Base-by-base conservation (phyloP, 495 filamentous ascomycete species). In the Platismatia glauca region DNA sequence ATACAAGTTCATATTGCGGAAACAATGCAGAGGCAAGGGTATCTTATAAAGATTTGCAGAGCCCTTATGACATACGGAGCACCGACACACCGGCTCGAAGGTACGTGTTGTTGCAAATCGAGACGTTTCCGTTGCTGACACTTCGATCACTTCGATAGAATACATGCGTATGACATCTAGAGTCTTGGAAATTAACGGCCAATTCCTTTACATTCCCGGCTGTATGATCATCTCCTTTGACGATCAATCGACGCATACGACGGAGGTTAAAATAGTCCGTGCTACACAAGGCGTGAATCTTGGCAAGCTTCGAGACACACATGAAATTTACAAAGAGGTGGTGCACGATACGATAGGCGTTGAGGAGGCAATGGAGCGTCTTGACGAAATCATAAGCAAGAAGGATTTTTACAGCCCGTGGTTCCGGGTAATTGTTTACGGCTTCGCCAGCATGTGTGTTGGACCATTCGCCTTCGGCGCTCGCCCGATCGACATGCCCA, bases 181-280 rank as follows among this genome's bases (percentile, higher is more conserved):
- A 4, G 89, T 95, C 7, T 81, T 97, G 52, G 88, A 93, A 72
- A 91, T 97, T 55, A 89, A 96, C 64, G 89, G 86, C 48, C 91
- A 95, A 64, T 97, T 95, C 68, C 75, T 96, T 48, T 97, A 96
- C 70, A 85, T 96, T 29, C 93, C 93, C 3, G 90, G 90, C 24
- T 95, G 89, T 68, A 97, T 97, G 93, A 89, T 97, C 64, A 87
- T 96, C 63, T 91, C 90, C 7, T 97, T 97, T 69, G 93, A 95
- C 69, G 93, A 97, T 74, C 79, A 82, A 31, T 81, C 85, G 31
- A 95, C 90, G 12, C 92, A 96, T 69, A 96, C 93, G 12, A 91
- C 91, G 9, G 93, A 96, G 71, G 89, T 97, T 58, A 93, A 94
- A 72, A 84, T 97, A 50, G 86, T 97, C 16, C 83, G 89, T 35